Evolutionary conservation across 345 rosid species (phyloP), one percentile per base, ranked within the genome.

Genomic region (Corchorus capsularis): DNA sequence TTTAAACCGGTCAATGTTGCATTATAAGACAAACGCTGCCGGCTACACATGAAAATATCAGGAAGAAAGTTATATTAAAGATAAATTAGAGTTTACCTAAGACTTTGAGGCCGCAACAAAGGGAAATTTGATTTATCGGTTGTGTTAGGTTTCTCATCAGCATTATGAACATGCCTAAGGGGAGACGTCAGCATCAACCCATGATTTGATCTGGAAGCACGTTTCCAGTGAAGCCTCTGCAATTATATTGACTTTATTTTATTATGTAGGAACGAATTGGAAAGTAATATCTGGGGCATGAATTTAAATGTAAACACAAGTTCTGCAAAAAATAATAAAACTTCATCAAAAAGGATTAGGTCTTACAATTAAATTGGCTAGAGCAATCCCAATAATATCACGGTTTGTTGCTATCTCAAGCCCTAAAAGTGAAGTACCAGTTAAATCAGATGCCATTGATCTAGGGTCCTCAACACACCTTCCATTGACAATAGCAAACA

Each of bases 191-290:
- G 82, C 96, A 92, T 90, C 82, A 94, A 84, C 73, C 98, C 98
- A 73, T 78, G 93, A 35, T 75, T 86, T 64, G 91, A 85, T 84
- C 92, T 94, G 2, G 98, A 88, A 80, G 98, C 93, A 69, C 89
- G 93, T 75, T 92, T 94, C 98, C 98, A 92, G 60, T 94, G 92
- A 79, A 94, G 96, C 89, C 98, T 90, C 98, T 94, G 84, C 79
- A 86, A 53, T 59, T 69, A 57, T 61, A 46, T 53, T 64, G 6
- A 55, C 63, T 54, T 71, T 61, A 11, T 11, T 54, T 74, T 32
- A 74, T 75, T 27, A 56, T 20, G 9, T 11, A 70, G 52, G 15
- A 22, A 32, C 46, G 55, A 67, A 60, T 22, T 17, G 9, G 8
- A 61, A 74, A 34, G n/a, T 16, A 63, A 16, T 67, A 19, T 47